Evolutionary conservation across 2,329 filamentous ascomycete species (phyloP).

Genomic region (Fusarium humuli): DNA sequence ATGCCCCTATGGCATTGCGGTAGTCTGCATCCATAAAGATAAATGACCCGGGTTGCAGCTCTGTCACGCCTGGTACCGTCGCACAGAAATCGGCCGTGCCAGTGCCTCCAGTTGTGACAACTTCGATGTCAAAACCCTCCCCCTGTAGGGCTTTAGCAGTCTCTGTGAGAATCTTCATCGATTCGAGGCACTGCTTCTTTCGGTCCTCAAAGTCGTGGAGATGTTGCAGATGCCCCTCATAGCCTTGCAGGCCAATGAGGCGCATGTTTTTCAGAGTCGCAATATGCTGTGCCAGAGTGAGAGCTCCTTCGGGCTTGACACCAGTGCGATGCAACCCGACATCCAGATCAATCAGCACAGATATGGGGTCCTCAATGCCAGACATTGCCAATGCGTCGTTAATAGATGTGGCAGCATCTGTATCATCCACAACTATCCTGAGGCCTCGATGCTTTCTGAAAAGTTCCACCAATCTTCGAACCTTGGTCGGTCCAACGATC

Average conservation of each 20-base stretch:
- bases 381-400: constrained; percentile 17
- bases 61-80: constrained; percentile 62
- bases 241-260: constrained; percentile 35
- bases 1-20: constrained; percentile 61
- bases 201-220: constrained; percentile 30
- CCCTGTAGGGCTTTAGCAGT: not conserved
- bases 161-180: constrained; percentile 27
- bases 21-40: constrained; percentile 70
- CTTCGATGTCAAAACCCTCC: constrained; percentile 13
- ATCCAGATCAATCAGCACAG: constrained; percentile 30
- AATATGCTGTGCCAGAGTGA: constrained; percentile 21
- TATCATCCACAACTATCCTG: constrained; percentile 29
- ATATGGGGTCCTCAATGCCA: constrained; percentile 3
- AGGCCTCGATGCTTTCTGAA: constrained; percentile 17
- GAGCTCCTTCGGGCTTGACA: not conserved
- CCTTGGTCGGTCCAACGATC: constrained; percentile 25
- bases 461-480: constrained; percentile 25
- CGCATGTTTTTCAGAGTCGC: constrained; percentile 5
- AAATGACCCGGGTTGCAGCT: constrained; percentile 66
- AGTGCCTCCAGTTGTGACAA: constrained; percentile 36
- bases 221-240: constrained; percentile 37
- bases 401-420: constrained; percentile 22
- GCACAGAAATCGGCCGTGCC: constrained; percentile 60
- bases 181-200: constrained; percentile 25
- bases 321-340: constrained; percentile 34